phyloP scores from a whole-genome alignment of 768 basidiomycete species.

The Clitopilus hobsonii region DNA sequence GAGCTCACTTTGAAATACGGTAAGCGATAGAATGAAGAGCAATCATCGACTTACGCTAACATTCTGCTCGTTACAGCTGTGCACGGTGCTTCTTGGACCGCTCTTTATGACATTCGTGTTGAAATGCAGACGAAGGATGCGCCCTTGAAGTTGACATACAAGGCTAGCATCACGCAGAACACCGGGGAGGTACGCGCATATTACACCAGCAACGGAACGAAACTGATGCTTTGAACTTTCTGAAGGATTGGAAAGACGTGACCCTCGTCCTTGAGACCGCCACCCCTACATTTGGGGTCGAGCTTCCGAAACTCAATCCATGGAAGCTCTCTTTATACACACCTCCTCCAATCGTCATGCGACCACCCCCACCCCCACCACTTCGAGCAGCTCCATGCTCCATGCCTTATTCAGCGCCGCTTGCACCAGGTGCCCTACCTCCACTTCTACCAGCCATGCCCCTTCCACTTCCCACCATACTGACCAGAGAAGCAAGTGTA shows the following conservation, averaged over 20 bases:
- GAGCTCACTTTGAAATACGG: slow-evolving; percentile 36
- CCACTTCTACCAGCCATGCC: background rate
- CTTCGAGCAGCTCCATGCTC: too few relatives aligned
- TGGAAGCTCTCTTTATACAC: slow-evolving; percentile 29
- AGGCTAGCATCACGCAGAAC: slow-evolving; percentile 31
- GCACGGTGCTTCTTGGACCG: slow-evolving; percentile 27
- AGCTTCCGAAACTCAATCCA: slow-evolving; percentile 27
- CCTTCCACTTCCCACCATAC: background rate
- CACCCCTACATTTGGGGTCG: slow-evolving; percentile 34
- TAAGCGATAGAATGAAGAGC: slow-evolving; percentile 9
- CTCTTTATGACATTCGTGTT: slow-evolving; percentile 36
- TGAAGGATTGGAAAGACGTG: slow-evolving; percentile 37
- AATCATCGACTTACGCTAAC: background rate
- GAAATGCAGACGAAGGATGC: slow-evolving; percentile 30
- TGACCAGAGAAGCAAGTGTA: background rate
- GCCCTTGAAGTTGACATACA: slow-evolving; percentile 31
- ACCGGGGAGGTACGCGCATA: slow-evolving; percentile 34
- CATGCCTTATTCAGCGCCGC: background rate
- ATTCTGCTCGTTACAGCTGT: slow-evolving; percentile 23
- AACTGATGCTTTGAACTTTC: background rate
- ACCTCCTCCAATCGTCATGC: slow-evolving; percentile 1
- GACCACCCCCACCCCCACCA: background rate
- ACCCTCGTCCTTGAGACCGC: slow-evolving; percentile 39
- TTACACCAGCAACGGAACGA: background rate
- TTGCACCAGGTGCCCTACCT: background rate